phyloP scores from a whole-genome alignment of 1,139 yeast genomes.

The Taiozyma onychis region DNA sequence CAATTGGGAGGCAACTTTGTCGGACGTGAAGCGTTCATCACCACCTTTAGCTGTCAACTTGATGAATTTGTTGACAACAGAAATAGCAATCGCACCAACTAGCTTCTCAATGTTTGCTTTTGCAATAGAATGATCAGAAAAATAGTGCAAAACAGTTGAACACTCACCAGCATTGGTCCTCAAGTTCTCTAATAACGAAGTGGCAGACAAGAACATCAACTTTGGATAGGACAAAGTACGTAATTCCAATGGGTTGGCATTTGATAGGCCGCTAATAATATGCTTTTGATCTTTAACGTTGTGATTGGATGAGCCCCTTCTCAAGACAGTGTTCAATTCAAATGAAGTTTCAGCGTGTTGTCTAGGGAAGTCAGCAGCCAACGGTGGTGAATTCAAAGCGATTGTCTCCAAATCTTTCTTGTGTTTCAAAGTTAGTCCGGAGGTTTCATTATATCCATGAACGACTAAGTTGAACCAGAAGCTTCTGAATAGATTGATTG shows the following conservation, averaged over 20 bases:
- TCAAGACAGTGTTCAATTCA: conserved; percentile 84
- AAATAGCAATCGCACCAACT: conserved; percentile 59
- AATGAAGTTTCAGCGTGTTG: conserved; percentile 87
- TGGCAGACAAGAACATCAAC: conserved; percentile 82
- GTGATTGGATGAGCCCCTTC: conserved; percentile 84
- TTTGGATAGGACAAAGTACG: conserved; percentile 68
- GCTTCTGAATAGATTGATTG: conserved; percentile 58
- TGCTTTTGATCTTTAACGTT: conserved; percentile 74
- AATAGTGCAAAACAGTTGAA: conserved; percentile 66
- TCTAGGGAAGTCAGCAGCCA: conserved; percentile 83
- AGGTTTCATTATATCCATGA: conserved; percentile 72
- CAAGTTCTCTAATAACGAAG: conserved; percentile 70
- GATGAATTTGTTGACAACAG: conserved; percentile 53
- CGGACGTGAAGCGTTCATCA: conserved; percentile 42
- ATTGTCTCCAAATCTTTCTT: conserved; percentile 53
- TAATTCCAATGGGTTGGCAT: conserved; percentile 29
- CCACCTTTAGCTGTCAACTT: conserved; percentile 24
- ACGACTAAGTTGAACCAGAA: conserved; percentile 94
- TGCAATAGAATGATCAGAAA: conserved; percentile 80
- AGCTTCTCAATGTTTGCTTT: conserved; percentile 57
- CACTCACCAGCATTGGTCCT: conserved; percentile 81
- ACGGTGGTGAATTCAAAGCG: conserved; percentile 86
- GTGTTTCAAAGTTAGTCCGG: conserved; percentile 47
- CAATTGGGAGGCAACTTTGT: conserved; percentile 63
- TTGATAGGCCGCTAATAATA: conserved; percentile 31